phyloP scores from a whole-genome alignment of 2,329 filamentous ascomycete species.

The Xylaria sp. region DNA sequence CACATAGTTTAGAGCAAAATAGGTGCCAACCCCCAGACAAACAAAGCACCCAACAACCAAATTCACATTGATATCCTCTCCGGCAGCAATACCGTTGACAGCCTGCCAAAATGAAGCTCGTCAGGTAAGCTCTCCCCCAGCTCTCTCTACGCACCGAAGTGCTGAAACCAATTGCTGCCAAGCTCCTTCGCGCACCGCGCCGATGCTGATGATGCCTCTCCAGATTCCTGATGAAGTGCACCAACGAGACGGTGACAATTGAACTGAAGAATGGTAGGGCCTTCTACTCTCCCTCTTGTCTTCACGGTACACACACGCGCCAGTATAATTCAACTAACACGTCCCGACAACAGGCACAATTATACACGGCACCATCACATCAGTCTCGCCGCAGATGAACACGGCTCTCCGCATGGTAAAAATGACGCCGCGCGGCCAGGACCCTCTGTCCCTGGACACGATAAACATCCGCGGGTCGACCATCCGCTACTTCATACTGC shows the following conservation, averaged over 20 bases:
- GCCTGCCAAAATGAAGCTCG: conserved; percentile 86
- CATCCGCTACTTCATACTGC: conserved; percentile 95
- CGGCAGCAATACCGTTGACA: conserved; percentile 23
- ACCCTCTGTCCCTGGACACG: conserved; percentile 87
- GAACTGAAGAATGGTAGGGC: conserved; percentile 94
- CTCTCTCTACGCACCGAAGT: conserved; percentile 56
- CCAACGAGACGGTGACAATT: conserved; percentile 98
- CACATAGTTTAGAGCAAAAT: too few species aligned
- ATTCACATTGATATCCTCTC: conserved; percentile 8
- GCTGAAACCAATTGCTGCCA: conserved; percentile 53
- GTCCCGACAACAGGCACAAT: conserved; percentile 77
- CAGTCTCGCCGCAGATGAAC: conserved; percentile 98
- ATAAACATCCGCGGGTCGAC: conserved; percentile 98
- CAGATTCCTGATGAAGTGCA: conserved; percentile 99
- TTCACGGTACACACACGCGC: not conserved
- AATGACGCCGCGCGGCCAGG: conserved; percentile 91
- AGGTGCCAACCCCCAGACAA: conserved; percentile 33
- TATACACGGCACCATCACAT: conserved; percentile 95
- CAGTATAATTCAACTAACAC: conserved; percentile 22
- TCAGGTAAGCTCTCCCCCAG: conserved; percentile 74
- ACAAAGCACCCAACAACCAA: conserved; percentile 16
- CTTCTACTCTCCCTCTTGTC: conserved; percentile 20
- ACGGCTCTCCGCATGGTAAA: conserved; percentile 94
- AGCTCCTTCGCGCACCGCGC: conserved; percentile 47
- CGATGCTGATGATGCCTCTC: conserved; percentile 49